Evolutionary conservation across 2,329 filamentous ascomycete genomes (phyloP).

Genomic region (Aspergillus tanneri): DNA sequence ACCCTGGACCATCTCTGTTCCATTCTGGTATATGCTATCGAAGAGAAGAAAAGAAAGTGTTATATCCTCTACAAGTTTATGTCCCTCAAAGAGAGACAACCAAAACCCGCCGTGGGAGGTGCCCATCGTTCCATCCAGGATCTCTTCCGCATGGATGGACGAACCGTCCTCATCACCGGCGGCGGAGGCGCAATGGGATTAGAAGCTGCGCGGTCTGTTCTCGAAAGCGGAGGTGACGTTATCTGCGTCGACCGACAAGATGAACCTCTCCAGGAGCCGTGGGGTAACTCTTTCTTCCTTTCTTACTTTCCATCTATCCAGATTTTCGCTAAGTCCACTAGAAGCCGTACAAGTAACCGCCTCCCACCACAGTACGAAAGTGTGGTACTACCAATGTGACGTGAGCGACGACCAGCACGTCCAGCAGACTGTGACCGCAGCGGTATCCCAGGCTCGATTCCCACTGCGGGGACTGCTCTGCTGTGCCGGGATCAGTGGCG

Average conservation of each 20-base stretch:
- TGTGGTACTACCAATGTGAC: constrained; percentile 26
- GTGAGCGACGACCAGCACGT: constrained; percentile 22
- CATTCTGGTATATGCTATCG: too few species aligned
- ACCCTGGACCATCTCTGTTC: too few species aligned
- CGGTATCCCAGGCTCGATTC: constrained; percentile 19
- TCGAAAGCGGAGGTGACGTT: constrained; percentile 37
- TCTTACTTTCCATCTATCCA: too few species aligned
- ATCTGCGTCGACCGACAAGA: constrained; percentile 30
- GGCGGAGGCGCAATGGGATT: constrained; percentile 24
- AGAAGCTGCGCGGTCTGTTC: constrained; percentile 20
- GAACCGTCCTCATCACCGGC: constrained; percentile 21
- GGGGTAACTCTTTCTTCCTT: background rate
- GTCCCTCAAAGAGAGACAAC: background rate
- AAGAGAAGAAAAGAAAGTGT: too few species aligned
- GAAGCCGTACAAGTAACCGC: constrained; percentile 12
- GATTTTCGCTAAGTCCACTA: background rate
- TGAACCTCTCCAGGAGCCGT: constrained; percentile 9
- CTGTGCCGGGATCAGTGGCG: constrained; percentile 33
- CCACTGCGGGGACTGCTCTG: constrained; percentile 34
- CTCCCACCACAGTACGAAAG: background rate
- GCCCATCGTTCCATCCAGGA: background rate
- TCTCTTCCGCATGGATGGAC: background rate
- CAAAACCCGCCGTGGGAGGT: background rate
- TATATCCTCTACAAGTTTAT: too few species aligned
- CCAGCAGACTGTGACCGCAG: constrained; percentile 15